Conservation (phyloP, 2,329 filamentous ascomycete genomes). For the Colletotrichum ledebouriae region DNA sequence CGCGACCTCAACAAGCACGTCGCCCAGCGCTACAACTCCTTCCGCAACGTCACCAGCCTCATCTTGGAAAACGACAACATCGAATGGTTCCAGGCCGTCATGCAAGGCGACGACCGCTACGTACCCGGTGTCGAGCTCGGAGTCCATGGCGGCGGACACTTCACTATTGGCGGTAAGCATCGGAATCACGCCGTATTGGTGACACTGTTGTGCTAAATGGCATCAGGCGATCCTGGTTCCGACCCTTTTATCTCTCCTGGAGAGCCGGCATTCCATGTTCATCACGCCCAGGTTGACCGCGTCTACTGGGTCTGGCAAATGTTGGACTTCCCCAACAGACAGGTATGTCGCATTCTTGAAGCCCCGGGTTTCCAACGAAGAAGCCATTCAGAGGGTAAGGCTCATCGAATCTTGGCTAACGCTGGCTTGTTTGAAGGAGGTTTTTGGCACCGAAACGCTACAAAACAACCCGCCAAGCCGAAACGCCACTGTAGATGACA, state of each 20-base stretch:
- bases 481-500: conserved; percentile 58
- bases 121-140: conserved; percentile 49
- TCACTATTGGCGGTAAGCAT: conserved; percentile 49
- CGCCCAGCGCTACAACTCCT: conserved; percentile 38
- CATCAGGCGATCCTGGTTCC: conserved; percentile 58
- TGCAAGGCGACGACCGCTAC: conserved; percentile 52
- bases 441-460: conserved; percentile 58
- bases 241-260: conserved; percentile 60
- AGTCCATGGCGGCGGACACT: conserved; percentile 58
- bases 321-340: conserved; percentile 55
- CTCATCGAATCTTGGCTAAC: neutral
- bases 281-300: conserved; percentile 61
- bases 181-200: neutral
- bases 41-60: conserved; percentile 47
- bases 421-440: conserved; percentile 37
- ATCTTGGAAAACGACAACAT: conserved; percentile 46
- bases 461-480: conserved; percentile 56
- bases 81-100: conserved; percentile 51
- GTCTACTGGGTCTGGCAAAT: conserved; percentile 63
- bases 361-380: neutral
- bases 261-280: conserved; percentile 61
- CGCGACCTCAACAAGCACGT: conserved; percentile 50
- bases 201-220: fast-evolving
- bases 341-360: conserved; percentile 42
- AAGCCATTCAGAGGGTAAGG: neutral